These are phyloP conservation scores for Fusarium sp. DNA, from an alignment of 2,329 filamentous ascomycete genomes.

Conservation along the genomic window DNA sequence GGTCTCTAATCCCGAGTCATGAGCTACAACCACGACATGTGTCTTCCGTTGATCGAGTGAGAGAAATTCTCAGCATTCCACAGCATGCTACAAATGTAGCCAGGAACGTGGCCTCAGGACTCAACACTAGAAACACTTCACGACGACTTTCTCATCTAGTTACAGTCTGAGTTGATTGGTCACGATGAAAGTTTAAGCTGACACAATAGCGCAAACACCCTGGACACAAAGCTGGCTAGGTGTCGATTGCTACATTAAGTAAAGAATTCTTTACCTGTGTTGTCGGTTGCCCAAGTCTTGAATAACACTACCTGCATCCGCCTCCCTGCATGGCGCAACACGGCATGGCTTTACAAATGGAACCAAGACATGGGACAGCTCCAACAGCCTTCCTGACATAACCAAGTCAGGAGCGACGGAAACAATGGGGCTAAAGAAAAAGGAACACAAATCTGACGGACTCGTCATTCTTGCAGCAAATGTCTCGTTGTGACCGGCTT, in stretches of 20 bases:
- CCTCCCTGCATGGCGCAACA: conserved; percentile 38
- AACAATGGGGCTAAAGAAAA: conserved; percentile 1
- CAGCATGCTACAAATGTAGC: conserved; percentile 18
- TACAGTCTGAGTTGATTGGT: background rate
- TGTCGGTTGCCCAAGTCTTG: conserved; percentile 2
- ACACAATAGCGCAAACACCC: conserved; percentile 1
- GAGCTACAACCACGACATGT: conserved; percentile 24
- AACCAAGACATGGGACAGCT: conserved; percentile 13
- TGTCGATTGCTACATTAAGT: background rate
- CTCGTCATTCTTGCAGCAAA: background rate
- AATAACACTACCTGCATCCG: conserved; percentile 17
- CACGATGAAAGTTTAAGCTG: background rate
- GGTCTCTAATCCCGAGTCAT: conserved; percentile 22
- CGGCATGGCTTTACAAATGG: conserved; percentile 20
- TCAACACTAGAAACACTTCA: background rate
- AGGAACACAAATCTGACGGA: background rate
- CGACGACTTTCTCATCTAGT: conserved; percentile 1
- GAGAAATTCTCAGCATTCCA: conserved; percentile 41
- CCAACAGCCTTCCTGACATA: background rate
- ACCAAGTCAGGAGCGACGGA: background rate
- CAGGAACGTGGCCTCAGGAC: conserved; percentile 31
- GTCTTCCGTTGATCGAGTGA: conserved; percentile 11
- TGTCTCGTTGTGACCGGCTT: conserved; percentile 3
- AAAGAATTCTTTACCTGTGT: background rate
- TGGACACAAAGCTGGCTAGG: background rate